These are phyloP conservation scores for Pseudogymnoascus sp. DNA, from an alignment of 2,329 filamentous ascomycete species.

Conservation along the genomic window DNA sequence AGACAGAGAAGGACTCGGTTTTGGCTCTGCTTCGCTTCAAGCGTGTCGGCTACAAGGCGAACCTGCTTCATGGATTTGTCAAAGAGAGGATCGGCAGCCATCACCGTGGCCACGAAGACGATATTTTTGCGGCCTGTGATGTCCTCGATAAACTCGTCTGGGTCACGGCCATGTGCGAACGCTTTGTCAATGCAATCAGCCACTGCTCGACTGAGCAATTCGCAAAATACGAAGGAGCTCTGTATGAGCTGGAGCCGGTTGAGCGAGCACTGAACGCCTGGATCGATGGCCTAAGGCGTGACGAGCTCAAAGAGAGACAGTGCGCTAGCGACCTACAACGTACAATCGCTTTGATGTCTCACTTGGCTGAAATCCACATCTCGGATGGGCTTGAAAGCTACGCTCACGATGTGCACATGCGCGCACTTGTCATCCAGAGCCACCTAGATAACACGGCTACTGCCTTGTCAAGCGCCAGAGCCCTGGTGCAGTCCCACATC, in stretches of 20 bases:
- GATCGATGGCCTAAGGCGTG: slow-evolving; percentile 75
- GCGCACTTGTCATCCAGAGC: slow-evolving; percentile 66
- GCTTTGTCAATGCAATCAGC: slow-evolving; percentile 74
- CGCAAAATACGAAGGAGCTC: slow-evolving; percentile 65
- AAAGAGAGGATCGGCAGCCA: slow-evolving; percentile 67
- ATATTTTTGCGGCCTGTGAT: slow-evolving; percentile 72
- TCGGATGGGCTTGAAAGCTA: slow-evolving; percentile 62
- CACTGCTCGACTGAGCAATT: slow-evolving; percentile 75
- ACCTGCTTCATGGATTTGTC: slow-evolving; percentile 68
- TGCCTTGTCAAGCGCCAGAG: slow-evolving; percentile 55
- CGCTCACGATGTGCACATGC: slow-evolving; percentile 74
- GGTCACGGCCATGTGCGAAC: slow-evolving; percentile 75
- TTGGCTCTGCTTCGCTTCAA: slow-evolving; percentile 82
- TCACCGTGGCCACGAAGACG: slow-evolving; percentile 65
- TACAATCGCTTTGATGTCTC: slow-evolving; percentile 79
- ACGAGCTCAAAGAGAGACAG: slow-evolving; percentile 78
- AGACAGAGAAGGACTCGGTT: slow-evolving; percentile 76
- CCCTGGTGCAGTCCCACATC: slow-evolving; percentile 61
- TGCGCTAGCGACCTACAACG: slow-evolving; percentile 75
- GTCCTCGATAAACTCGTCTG: slow-evolving; percentile 79
- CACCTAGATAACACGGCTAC: slow-evolving; percentile 72
- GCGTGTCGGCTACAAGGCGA: slow-evolving; percentile 80
- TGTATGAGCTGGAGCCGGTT: slow-evolving; percentile 85
- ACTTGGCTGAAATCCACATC: slow-evolving; percentile 76
- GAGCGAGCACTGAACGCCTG: slow-evolving; percentile 82